These are phyloP conservation scores for Bauhinia variegata DNA, from an alignment of 306 rosid genomes.

Conservation along the genomic window DNA sequence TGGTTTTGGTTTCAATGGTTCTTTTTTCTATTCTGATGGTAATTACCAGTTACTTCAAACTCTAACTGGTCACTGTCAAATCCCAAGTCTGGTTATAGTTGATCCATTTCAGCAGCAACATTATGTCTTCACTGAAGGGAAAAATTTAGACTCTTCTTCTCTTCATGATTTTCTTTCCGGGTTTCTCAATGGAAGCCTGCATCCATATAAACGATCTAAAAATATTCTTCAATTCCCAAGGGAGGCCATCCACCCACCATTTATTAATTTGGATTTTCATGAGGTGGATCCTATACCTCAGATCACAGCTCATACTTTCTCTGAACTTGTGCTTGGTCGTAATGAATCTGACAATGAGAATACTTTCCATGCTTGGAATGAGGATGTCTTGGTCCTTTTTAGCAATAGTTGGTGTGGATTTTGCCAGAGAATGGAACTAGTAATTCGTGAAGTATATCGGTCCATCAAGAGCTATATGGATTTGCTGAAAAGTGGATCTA, in stretches of 20 bases:
- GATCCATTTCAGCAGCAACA: slow-evolving; percentile 80
- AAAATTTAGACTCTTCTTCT: slow-evolving; percentile 56
- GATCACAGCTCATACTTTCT: slow-evolving; percentile 64
- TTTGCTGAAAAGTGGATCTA: slow-evolving; percentile 49
- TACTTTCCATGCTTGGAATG: slow-evolving; percentile 53
- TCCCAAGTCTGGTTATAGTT: slow-evolving; percentile 80
- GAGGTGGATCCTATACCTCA: slow-evolving; percentile 86
- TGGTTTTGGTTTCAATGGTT: slow-evolving; percentile 65
- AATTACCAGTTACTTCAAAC: slow-evolving; percentile 69
- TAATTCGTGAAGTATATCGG: slow-evolving; percentile 79
- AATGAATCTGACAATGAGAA: slow-evolving; percentile 60
- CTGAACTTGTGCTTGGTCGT: slow-evolving; percentile 67
- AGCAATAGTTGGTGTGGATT: slow-evolving; percentile 95
- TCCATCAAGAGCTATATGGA: slow-evolving; percentile 63
- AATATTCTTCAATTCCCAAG: slow-evolving; percentile 52
- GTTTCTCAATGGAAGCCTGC: slow-evolving; percentile 71
- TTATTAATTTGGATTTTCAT: slow-evolving; percentile 89
- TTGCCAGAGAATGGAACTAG: slow-evolving; percentile 88
- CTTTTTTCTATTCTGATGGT: slow-evolving; percentile 85
- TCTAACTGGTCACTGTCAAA: slow-evolving; percentile 63
- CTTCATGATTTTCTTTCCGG: slow-evolving; percentile 58
- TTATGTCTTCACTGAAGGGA: slow-evolving; percentile 62
- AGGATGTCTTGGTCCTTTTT: slow-evolving; percentile 89
- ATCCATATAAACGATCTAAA: slow-evolving; percentile 69
- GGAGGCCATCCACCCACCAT: slow-evolving; percentile 71